A percentile compares a stretch with the other conserved stretches of the same genome.
Conservation (phyloP, 257 asterid species). For the Solanum lycopersicoides region DNA sequence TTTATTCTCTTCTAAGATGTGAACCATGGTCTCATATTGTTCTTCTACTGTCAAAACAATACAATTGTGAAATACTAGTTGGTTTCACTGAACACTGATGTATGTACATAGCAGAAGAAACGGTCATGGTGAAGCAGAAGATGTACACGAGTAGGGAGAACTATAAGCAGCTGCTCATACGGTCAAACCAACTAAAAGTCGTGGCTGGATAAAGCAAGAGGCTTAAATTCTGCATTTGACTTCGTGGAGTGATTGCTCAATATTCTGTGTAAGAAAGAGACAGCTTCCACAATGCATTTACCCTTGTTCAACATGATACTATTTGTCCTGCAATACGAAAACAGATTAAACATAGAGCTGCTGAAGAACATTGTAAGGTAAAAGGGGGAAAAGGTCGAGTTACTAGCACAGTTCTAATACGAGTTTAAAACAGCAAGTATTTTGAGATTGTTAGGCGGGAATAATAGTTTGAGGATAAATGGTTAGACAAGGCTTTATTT, state of each 20-base stretch:
- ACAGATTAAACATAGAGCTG: neutral
- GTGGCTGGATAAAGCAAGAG: conserved; percentile 15
- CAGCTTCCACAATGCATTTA: conserved; percentile 46
- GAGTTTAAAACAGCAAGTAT: neutral
- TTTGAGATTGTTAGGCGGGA: neutral
- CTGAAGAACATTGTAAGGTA: neutral
- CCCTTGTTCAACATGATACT: conserved; percentile 79
- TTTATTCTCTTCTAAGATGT: neutral
- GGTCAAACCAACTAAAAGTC: neutral
- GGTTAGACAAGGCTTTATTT: neutral
- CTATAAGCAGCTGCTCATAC: neutral
- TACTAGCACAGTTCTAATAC: neutral
- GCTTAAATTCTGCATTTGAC: conserved; percentile 36
- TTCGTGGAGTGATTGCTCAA: conserved; percentile 20
- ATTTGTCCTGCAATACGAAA: conserved; percentile 35
- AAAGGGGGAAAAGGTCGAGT: neutral
- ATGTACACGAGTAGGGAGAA: neutral
- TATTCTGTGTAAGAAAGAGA: conserved; percentile 35
- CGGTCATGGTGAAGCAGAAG: neutral
- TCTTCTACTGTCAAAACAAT: neutral
- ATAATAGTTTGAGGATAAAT: neutral
- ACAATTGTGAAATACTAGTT: neutral
- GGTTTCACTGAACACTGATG: neutral
- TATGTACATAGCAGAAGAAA: neutral
- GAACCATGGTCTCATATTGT: neutral